Evolutionary conservation across 177 flowering plant species (phyloP), one percentile per base, ranked within the genome.

Genomic region (Vitis hybrid): DNA sequence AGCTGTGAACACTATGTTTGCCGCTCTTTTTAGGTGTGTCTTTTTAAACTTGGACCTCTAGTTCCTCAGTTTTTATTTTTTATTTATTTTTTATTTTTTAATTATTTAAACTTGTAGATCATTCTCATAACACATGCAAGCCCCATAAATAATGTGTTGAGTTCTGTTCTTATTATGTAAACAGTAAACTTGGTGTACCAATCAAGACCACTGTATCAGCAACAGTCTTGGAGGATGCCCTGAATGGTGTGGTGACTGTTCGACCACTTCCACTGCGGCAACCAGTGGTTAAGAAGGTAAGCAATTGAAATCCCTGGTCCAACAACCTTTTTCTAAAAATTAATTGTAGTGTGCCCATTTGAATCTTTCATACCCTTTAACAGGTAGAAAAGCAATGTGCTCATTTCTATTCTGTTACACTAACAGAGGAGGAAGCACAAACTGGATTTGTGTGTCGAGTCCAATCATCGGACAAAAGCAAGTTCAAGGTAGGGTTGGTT

Each of bases 331-430:
- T 56, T 59, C 59, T 14, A 18, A 39, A 39, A 3, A 22, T 50
- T 14, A 6, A 50, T 51, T 59, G 10, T 72, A 18, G 57, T 65
- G 50, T 16, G 22, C 14, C 55, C 22, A 56, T 54, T 68, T 34
- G 48, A 39, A 26, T 48, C 0, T 66, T 66, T 68, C 55, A 15
- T 66, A 59, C 54, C 59, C 50, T 78, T 67, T 55, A 68, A 69
- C 87, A 95, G 98, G 99, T 95, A 78, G 99, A 95, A 68, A 95
- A 89, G 80, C 98, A 95, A 78, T 79, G 86, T 80, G 98, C 98
- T 70, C 97, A 95, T 77, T 95, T 95, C 79, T 93, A 91, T 82
- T 88, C 92, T 84, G 94, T 95, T 19, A 88, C 81, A 53, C 81
- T 95, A 78, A 86, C 93, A 60, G 94, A 95, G 79, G 83, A 87